phyloP scores from a whole-genome alignment of 202 grass and related monocot genomes.

The Schoenoplectus triqueter region DNA sequence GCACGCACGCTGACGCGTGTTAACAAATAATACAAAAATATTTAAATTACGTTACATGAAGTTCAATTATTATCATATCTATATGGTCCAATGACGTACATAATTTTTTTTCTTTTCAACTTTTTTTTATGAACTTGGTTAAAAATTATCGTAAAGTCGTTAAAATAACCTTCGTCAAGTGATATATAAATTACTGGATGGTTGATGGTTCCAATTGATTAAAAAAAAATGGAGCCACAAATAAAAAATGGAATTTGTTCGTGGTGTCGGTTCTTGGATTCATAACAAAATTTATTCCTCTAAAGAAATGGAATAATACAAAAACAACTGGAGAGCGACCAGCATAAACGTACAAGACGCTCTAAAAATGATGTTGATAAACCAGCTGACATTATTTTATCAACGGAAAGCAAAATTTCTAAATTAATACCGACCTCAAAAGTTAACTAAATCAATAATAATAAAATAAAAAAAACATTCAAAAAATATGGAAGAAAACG shows the following conservation, averaged over 20 bases:
- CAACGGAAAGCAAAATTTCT: conserved; percentile 2
- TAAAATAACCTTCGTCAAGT: not conserved
- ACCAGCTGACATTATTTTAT: conserved; percentile 1
- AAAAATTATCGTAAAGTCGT: not conserved
- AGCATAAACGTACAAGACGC: not conserved
- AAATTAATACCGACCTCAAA: not conserved
- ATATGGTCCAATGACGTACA: too few species aligned
- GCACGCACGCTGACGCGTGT: too few species aligned
- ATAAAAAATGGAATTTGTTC: too few species aligned
- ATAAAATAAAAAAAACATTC: not conserved
- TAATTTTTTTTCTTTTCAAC: too few species aligned
- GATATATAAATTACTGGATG: too few species aligned
- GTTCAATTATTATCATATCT: too few species aligned
- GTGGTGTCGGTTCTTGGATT: too few species aligned
- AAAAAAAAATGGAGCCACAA: too few species aligned
- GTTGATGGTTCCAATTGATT: too few species aligned
- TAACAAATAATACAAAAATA: too few species aligned
- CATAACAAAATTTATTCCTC: too few species aligned
- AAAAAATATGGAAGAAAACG: not conserved
- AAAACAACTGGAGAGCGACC: not conserved
- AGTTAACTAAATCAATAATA: conserved; percentile 25
- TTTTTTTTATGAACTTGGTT: not conserved
- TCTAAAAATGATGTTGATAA: not conserved
- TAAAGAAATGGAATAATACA: not conserved
- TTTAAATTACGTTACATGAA: too few species aligned